Evolutionary conservation across 306 rosid genomes (phyloP), one percentile per base, ranked within the genome.

Genomic region (Mucuna pruriens): DNA sequence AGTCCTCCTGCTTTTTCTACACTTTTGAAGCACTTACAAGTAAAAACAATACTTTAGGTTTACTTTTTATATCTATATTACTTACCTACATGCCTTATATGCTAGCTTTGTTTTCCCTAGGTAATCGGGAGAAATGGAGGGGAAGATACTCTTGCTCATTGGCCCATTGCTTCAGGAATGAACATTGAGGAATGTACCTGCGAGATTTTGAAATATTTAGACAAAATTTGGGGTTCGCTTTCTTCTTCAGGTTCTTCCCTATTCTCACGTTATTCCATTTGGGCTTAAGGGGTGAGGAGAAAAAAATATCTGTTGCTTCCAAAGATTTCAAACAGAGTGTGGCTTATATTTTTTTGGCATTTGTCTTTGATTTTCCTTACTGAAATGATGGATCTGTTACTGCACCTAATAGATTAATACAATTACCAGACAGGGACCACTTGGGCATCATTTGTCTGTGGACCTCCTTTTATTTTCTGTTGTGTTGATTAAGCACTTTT

Each of bases 131-230:
- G 87, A 80, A 91, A 90, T 86, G 97, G 99, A 38, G 99, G 99
- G 77, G 99, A 92, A 80, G 97, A 95, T 81, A 93, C 97, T 62
- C 97, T 95, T 83, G 87, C 99, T 86, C 99, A 95, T 77, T 95
- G 99, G 99, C 97, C 99, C 20, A 80, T 91, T 85, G 87, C 91
- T 38, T 84, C 93, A 64, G 94, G 95, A 83, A 84, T 91, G 90
- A 88, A 90, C 89, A 88, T 95, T 83, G 97, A 91, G 74, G 89
- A 95, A 80, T 92, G 97, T 86, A 89, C 93, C 84, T 89, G 95
- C 81, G 94, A 91, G 85, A 92, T 95, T 85, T 86, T 95, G 76
- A 91, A 88, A 86, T 93, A 91, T 88, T 87, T 95, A 57, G 95
- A 90, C 79, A 93, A 91, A 83, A 83, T 86, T 74, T 95, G 99